Evolutionary conservation across 495 filamentous ascomycete genomes (phyloP), one percentile per base, ranked within the genome.

Genomic region (Trichocladium antarcticum): DNA sequence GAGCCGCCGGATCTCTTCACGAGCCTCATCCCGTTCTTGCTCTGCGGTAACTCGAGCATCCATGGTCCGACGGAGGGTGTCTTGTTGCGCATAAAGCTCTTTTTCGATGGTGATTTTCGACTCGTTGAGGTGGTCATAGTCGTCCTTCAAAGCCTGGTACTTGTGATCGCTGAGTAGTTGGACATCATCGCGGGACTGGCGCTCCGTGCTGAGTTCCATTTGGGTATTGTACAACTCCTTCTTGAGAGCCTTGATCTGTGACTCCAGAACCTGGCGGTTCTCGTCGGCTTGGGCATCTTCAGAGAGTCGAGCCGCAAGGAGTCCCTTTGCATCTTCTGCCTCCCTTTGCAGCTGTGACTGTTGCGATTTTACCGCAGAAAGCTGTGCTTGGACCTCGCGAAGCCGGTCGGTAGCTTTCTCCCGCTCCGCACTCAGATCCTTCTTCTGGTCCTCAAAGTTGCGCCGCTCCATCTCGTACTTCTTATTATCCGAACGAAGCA

Each of bases 21-120:
- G 89, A 19, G 90, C 79, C 16, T 93, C 87, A 57, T 95, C 90
- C 2, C 89, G 87, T 48, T 92, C 86, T 40, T 81, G 77, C 57
- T 98, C 93, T 4, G 84, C 86, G 16, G 76, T 72, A 9, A 81
- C 68, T 10, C 87, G 78, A 24, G 82, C 83, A 65, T 94, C 88
- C 35, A 84, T 85, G 8, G 89, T 84, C 16, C 92, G 84, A 17
- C 92, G 84, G 38, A 96, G 78, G 12, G 84, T 85, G 61, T 98
- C 92, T 64, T 96, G 89, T 57, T 97, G 92, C n/a, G 84, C 80
- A 62, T 96, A 97, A 67, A 98, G 87, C 64, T 97, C 93, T 65
- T 95, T 96, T 63, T 98, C 92, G 46, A 98, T 96, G 34, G 76
- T 92, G 56, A 96, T 95, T 66, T 98, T 98, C 5, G 89, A 83